Evolutionary conservation across 495 filamentous ascomycete species (phyloP).

Genomic region (Lasiosphaeria ovina): DNA sequence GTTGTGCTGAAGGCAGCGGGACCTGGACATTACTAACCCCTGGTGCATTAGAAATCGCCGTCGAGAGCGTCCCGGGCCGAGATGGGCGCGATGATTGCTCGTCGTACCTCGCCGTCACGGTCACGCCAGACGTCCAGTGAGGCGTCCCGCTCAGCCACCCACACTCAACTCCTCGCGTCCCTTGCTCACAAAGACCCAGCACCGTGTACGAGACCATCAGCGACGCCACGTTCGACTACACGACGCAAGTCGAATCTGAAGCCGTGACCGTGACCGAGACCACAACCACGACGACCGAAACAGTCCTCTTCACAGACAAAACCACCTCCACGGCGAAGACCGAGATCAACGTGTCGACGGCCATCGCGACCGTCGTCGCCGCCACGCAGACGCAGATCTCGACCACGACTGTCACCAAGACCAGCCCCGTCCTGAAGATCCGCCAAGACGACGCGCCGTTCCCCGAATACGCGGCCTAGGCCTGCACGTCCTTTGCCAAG

Average conservation of each 20-base stretch:
- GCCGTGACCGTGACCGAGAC: constrained; percentile 9
- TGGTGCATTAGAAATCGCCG: constrained; percentile 1
- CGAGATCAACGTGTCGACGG: neutral
- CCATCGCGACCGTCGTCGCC: constrained; percentile 1
- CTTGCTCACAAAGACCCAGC: neutral
- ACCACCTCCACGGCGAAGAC: constrained; percentile 1
- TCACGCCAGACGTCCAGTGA: constrained; percentile 8
- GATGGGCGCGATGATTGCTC: constrained; percentile 16
- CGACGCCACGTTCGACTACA: constrained; percentile 9
- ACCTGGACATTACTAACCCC: neutral
- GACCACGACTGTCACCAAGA: constrained; percentile 1
- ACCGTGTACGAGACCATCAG: constrained; percentile 14
- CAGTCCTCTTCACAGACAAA: neutral
- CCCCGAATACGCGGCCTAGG: constrained; percentile 15
- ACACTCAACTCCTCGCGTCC: too few relatives aligned
- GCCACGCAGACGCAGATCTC: constrained; percentile 3
- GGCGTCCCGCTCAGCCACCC: neutral
- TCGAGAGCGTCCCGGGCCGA: neutral
- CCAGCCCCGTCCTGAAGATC: constrained; percentile 3
- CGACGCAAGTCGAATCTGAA: constrained; percentile 7
- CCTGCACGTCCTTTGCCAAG: constrained; percentile 18
- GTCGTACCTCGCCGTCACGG: constrained; percentile 12
- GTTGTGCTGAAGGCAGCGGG: neutral
- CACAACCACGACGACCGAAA: constrained; percentile 6
- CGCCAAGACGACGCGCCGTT: neutral